Evolutionary conservation across 2,329 filamentous ascomycete species (phyloP), one percentile per base, ranked within the genome.

Genomic region (Arthrobotrys sinensis): DNA sequence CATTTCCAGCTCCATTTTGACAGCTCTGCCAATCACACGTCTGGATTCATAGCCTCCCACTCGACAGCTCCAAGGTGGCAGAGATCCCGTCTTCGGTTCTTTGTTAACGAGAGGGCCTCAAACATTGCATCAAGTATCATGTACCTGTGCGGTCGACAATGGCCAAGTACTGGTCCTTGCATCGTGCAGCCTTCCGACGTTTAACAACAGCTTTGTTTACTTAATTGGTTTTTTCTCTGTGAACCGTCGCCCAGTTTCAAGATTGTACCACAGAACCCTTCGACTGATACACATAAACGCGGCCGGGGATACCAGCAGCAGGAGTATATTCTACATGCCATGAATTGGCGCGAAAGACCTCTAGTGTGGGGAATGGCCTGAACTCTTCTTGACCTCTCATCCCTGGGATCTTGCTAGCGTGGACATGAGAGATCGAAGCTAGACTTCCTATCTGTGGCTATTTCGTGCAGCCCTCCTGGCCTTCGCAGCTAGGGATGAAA

Each of bases 371-470:
- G 72, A 65, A 34, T 32, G 43, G 24, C 55, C 46, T 50, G 62
- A 55, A 67, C 60, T 60, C 67, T 67, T 78, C 75, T 78, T 52
- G 66, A 38, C 34, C 55, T 62, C 36, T 60, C 24, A 38, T 60
- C 67, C 73, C 65, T 67, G 62, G 36, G 43, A 63, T 48, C 72
- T 32, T 62, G 68, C 53, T 68, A 64, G 75, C 60, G 62, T 64
- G 68, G 67, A 57, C 38, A 50, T 48, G 67, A 72, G 75, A 78
- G 75, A 78, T 72, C 67, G 62, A 72, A 77, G 67, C 73, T 77
- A 77, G 60, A 71, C 73, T 77, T 71, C 67, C 73, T 67, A 71
- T 72, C 75, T 64, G 46, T 72, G 75, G 75, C 75, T 71, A 78
- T 78, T 78, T 78, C 75, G 67, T 78, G 67, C 75, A 78, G 68